A percentile compares a stretch with the other conserved stretches of the same genome.
Conservation (phyloP, 495 filamentous ascomycete genomes). For the Cercophora sp. region DNA sequence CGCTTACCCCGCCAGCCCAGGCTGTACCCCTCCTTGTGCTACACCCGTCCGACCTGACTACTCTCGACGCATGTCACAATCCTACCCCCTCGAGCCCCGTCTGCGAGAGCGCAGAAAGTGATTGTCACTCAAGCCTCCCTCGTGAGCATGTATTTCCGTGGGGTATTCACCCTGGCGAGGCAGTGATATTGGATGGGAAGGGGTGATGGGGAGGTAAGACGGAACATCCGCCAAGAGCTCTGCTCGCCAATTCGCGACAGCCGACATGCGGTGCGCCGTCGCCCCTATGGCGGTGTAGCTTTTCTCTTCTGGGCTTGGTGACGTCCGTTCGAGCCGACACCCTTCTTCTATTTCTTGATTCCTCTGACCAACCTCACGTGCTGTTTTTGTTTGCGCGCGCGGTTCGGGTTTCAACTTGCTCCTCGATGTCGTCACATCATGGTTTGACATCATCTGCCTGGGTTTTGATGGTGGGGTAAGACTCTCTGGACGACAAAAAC, state of each 20-base stretch:
- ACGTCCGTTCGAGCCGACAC: not conserved
- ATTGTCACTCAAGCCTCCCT: no score
- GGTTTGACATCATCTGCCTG: slow-evolving; percentile 8
- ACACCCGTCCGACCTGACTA: not conserved
- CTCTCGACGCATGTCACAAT: slow-evolving; percentile 1
- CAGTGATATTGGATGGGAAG: not conserved
- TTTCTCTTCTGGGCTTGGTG: no score
- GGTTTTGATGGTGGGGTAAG: not conserved
- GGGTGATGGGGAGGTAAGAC: not conserved
- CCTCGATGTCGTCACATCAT: not conserved
- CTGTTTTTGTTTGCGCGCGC: no score
- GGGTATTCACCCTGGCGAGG: slow-evolving; percentile 5
- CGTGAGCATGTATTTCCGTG: slow-evolving; percentile 2
- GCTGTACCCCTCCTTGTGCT: slow-evolving; percentile 3
- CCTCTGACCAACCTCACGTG: no score
- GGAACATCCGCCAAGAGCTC: not conserved
- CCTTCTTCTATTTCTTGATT: not conserved
- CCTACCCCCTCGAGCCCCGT: not conserved
- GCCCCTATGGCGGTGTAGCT: slow-evolving; percentile 13
- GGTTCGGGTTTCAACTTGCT: no score
- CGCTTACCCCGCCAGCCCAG: slow-evolving; percentile 11
- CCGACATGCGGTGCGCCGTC: slow-evolving; percentile 8
- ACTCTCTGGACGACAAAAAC: not conserved
- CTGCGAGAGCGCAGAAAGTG: not conserved
- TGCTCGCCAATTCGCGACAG: slow-evolving; percentile 3